phyloP scores from a whole-genome alignment of 1,284 basidiomycete genomes.

The Hymenochaete sp. region DNA sequence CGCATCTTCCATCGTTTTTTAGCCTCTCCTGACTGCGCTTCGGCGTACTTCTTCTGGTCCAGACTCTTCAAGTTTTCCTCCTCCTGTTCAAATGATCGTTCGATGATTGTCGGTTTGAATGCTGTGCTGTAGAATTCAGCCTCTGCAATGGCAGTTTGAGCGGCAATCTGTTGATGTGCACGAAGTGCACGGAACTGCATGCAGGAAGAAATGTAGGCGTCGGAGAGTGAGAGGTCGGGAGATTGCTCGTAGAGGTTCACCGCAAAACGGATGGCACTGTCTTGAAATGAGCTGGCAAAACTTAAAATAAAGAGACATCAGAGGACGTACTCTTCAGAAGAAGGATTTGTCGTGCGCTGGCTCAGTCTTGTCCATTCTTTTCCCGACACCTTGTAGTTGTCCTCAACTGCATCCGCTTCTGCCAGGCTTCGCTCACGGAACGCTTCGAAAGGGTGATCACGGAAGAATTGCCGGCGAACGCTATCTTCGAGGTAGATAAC shows the following conservation, averaged over 20 bases:
- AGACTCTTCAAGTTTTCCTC: conserved; percentile 51
- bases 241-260: conserved; percentile 62
- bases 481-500: conserved; percentile 83
- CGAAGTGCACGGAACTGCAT: conserved; percentile 82
- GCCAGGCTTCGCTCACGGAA: conserved; percentile 75
- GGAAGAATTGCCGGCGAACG: conserved; percentile 86
- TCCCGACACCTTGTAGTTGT: conserved; percentile 51
- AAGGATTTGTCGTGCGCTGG: conserved; percentile 78
- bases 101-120: conserved; percentile 56
- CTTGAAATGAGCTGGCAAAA: conserved; percentile 18
- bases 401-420: conserved; percentile 55
- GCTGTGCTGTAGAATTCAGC: conserved; percentile 71
- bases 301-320: conserved; percentile 1
- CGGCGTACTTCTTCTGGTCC: conserved; percentile 45
- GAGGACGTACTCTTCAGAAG: conserved; percentile 78
- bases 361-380: conserved; percentile 64
- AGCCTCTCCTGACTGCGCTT: conserved; percentile 51
- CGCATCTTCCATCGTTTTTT: conserved; percentile 70
- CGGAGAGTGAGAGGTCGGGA: conserved; percentile 58
- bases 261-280: conserved; percentile 75
- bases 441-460: conserved; percentile 94
- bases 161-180: conserved; percentile 75
- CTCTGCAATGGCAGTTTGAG: conserved; percentile 70
- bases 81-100: conserved; percentile 55
- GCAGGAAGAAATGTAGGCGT: conserved; percentile 77